Evolutionary conservation across 768 basidiomycete species (phyloP), one percentile per base, ranked within the genome.

Genomic region (Trichaptum fuscoviolaceum): DNA sequence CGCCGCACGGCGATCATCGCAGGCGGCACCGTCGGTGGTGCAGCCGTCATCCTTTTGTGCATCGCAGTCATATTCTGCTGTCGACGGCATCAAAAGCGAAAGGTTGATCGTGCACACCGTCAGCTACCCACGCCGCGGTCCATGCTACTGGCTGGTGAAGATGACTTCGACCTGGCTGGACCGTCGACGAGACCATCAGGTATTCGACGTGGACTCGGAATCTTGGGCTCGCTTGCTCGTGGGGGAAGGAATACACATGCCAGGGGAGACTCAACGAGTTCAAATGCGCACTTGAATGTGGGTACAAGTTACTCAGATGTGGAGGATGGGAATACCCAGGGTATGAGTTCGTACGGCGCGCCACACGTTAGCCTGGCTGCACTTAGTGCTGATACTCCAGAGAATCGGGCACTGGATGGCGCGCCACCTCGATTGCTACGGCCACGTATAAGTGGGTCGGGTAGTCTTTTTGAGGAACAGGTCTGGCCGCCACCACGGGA

Each of bases 401-500:
- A 52, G 10, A 52, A 52, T 52, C 42, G 42, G 42, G 42, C 42
- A 12, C 23, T 61, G 59, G 24, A 61, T 34, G 59, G 30, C 12
- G 25, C 59, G 25, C 59, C 59, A 61, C 59, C 59, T 25, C 59
- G 59, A 61, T 34, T 65, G 12, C n/a, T 65, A 25, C 65, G 65
- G 20, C 65, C 65, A 34, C 57, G 65, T 24, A 59, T n/a, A 5
- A n/a, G 6, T 18, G 65, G 59, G 58, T 26, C 65, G 30, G 65
- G 65, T 1, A 30, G 26, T 25, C 27, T 65, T 6, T 65, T 65
- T 57, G 58, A 65, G 25, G 65, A 65, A 35, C 36, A 57, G 8
- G 59, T 65, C 26, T 65, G 65, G 65, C 65, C 65, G n/a, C 58
- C 65, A 58, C 65, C 65, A 20, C 58, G 65, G 15, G 58, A 57